Percentiles rank a stretch among this genome's conserved stretches.
Conservation (phyloP, 495 filamentous ascomycete genomes). For the Neurospora sp. region DNA sequence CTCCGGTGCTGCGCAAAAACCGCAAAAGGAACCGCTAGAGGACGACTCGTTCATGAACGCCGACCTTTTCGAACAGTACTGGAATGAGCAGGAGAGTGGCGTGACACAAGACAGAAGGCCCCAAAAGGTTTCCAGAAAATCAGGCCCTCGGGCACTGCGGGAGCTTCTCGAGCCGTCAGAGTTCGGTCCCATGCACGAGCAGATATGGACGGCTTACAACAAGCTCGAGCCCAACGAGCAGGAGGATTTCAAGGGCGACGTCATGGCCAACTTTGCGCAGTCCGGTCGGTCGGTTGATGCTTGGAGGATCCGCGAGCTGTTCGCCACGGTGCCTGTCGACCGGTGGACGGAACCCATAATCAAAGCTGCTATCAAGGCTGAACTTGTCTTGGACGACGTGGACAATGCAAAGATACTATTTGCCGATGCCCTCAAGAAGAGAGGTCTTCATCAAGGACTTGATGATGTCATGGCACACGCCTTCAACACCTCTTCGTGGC, state of each 20-base stretch:
- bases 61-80: not conserved
- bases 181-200: constrained; percentile 10
- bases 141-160: not conserved
- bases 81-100: not conserved
- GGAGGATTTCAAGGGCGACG: constrained; percentile 4
- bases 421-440: constrained; percentile 7
- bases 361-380: constrained; percentile 14
- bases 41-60: not conserved
- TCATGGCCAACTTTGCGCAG: constrained; percentile 14
- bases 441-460: constrained; percentile 9
- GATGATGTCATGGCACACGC: constrained; percentile 16
- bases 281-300: constrained; percentile 17
- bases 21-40: not conserved
- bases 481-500: constrained; percentile 14
- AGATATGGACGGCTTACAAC: constrained; percentile 17
- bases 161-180: not conserved
- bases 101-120: not conserved
- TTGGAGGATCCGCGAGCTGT: constrained; percentile 16
- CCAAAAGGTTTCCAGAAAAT: not conserved
- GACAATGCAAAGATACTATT: constrained; percentile 12
- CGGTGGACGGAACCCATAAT: constrained; percentile 19
- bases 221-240: constrained; percentile 8
- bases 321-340: constrained; percentile 2
- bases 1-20: not conserved
- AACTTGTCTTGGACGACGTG: constrained; percentile 11